A percentile compares a stretch with the other conserved stretches of the same genome.
phyloP scores from a whole-genome alignment of 352 stramenopile species.

The Globisporangium barbulae region DNA sequence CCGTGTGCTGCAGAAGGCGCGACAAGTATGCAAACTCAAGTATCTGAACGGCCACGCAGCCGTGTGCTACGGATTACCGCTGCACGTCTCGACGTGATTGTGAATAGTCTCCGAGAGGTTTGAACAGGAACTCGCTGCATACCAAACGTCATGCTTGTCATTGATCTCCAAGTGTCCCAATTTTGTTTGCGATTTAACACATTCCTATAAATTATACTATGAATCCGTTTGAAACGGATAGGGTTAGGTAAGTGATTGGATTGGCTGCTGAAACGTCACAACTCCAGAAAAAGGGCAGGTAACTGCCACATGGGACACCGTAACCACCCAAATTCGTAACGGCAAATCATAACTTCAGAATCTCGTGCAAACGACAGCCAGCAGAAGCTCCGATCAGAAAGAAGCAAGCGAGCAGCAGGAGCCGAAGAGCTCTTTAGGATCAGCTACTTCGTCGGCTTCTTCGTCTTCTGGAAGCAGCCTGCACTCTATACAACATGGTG shows the following conservation, averaged over 20 bases:
- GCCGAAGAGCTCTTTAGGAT: slow-evolving; percentile 3
- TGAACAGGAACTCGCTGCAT: not conserved
- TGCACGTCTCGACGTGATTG: slow-evolving; percentile 28
- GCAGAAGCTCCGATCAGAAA: not conserved
- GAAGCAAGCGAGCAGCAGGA: not conserved
- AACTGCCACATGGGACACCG: not conserved
- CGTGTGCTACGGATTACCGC: slow-evolving; percentile 94
- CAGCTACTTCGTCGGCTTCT: not conserved
- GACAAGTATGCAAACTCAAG: slow-evolving; percentile 91
- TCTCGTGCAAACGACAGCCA: not conserved
- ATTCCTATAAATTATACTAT: too few relatives aligned
- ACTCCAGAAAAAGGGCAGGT: not conserved
- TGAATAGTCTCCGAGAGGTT: not conserved
- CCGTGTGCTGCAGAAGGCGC: slow-evolving; percentile 63
- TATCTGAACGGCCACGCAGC: slow-evolving; percentile 94
- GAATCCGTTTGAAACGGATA: not conserved
- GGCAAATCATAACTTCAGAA: slow-evolving; percentile 3
- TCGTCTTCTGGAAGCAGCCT: not conserved
- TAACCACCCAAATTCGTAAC: not conserved
- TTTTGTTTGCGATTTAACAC: too few relatives aligned
- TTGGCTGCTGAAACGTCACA: not conserved
- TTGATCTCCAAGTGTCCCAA: not conserved
- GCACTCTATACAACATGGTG: slow-evolving; percentile 10
- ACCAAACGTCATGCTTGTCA: not conserved
- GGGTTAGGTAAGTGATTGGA: not conserved